Percentiles rank a stretch among this genome's conserved stretches.
These are phyloP conservation scores for Cornus controversa DNA, from an alignment of 148 eudicot genomes.

Conservation along the genomic window DNA sequence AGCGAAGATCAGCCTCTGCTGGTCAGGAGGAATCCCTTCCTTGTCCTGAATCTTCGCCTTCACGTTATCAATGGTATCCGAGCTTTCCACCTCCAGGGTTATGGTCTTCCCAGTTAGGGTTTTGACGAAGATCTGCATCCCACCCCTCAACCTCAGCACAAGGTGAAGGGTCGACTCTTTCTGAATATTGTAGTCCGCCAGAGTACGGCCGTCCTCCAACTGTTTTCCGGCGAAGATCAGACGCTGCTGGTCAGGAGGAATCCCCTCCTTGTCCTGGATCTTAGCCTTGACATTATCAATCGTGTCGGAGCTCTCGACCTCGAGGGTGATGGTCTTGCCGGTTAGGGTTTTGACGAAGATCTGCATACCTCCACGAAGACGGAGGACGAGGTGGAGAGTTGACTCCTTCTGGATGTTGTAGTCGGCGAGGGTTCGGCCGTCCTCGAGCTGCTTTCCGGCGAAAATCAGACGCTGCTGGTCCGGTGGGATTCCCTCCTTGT, in stretches of 20 bases:
- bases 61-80: constrained; percentile 11
- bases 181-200: constrained; percentile 17
- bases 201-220: constrained; percentile 12
- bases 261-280: constrained; percentile 18
- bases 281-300: constrained; percentile 17
- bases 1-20: constrained; percentile 23
- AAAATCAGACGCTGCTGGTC: not conserved
- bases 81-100: constrained; percentile 18
- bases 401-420: constrained; percentile 1
- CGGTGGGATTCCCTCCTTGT: not conserved
- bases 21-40: constrained; percentile 19
- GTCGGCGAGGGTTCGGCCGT: not conserved
- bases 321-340: constrained; percentile 13
- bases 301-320: constrained; percentile 18
- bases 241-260: constrained; percentile 17
- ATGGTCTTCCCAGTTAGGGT: constrained; percentile 17
- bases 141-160: constrained; percentile 6
- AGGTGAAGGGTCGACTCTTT: constrained; percentile 17
- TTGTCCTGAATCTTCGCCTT: constrained; percentile 19
- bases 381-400: not conserved
- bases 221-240: constrained; percentile 19
- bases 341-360: not conserved
- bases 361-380: not conserved
- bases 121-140: constrained; percentile 20
- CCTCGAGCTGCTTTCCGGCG: not conserved